phyloP scores from a whole-genome alignment of 805 yeast genomes.

The Diddensiella caesifluorescens region DNA sequence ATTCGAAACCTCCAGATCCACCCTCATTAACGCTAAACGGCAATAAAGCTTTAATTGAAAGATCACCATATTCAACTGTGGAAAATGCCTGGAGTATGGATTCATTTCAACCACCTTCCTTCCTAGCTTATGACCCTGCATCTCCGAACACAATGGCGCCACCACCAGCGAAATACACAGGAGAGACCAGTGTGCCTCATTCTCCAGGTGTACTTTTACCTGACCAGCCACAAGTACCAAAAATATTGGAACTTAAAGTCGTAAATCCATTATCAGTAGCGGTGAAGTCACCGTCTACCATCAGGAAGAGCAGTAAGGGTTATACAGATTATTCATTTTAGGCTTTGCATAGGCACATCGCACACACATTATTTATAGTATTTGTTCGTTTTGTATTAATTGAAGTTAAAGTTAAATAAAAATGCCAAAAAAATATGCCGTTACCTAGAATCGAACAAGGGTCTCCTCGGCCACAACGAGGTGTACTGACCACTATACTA shows the following conservation, averaged over 20 bases:
- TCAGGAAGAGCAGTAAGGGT: constrained; percentile 1
- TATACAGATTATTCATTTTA: constrained; percentile 1
- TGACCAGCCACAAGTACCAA: neutral
- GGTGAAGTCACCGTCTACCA: neutral
- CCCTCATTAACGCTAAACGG: too few relatives aligned
- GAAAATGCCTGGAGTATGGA: constrained; percentile 4
- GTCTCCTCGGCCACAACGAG: constrained; percentile 21
- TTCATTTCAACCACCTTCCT: constrained; percentile 6
- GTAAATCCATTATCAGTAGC: neutral
- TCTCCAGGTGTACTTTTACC: constrained; percentile 2
- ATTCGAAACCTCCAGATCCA: too few relatives aligned
- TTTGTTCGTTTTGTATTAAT: neutral
- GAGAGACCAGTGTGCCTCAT: too few relatives aligned
- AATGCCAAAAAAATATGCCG: constrained; percentile 14
- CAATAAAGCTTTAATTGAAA: neutral
- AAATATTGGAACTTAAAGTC: neutral
- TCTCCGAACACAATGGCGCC: neutral
- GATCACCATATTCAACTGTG: neutral
- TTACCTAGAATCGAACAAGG: constrained; percentile 20
- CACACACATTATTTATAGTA: too few relatives aligned
- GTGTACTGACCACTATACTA: constrained; percentile 20
- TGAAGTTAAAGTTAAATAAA: neutral
- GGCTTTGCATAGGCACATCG: too few relatives aligned
- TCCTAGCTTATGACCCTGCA: neutral
- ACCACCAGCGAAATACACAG: constrained; percentile 1